A percentile compares a stretch with the other conserved stretches of the same genome.
phyloP scores from a whole-genome alignment of 371 early-diverging fungal genomes.

The Homolaphlyctis polyrhiza region DNA sequence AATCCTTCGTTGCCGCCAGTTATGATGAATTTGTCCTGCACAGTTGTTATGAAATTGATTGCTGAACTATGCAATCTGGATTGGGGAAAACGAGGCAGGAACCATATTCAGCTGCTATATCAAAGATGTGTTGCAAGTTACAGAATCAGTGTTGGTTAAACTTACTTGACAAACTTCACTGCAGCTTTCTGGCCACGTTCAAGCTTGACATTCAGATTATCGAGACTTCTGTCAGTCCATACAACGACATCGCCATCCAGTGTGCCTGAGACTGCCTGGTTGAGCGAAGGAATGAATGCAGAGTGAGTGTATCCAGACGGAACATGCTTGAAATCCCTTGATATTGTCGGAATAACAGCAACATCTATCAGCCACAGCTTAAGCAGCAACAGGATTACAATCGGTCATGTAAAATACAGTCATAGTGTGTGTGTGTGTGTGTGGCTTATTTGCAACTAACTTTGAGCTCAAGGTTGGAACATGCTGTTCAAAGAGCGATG shows the following conservation, averaged over 20 bases:
- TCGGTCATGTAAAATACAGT: too few species aligned
- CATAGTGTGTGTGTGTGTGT: too few species aligned
- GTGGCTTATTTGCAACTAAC: too few species aligned
- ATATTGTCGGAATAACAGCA: neutral
- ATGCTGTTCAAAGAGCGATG: constrained; percentile 21
- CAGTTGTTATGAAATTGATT: constrained; percentile 23
- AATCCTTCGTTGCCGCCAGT: constrained; percentile 41
- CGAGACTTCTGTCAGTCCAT: constrained; percentile 31
- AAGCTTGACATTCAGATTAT: constrained; percentile 31
- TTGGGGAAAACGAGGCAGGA: neutral
- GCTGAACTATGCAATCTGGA: constrained; percentile 28
- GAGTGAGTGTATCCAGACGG: constrained; percentile 29
- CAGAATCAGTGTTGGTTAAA: too few species aligned
- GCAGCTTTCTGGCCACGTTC: constrained; percentile 33
- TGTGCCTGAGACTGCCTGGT: constrained; percentile 27
- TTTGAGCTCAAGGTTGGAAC: constrained; percentile 30
- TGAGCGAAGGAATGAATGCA: constrained; percentile 31
- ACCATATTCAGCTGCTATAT: neutral
- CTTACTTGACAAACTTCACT: constrained; percentile 33
- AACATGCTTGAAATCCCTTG: constrained; percentile 36
- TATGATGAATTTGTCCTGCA: constrained; percentile 28
- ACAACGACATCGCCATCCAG: constrained; percentile 37
- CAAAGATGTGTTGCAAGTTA: neutral
- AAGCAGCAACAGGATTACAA: neutral
- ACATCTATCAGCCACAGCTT: too few species aligned